Conservation (phyloP, 1,139 yeast species). For the Zygosaccharomyces pseudobailii region DNA sequence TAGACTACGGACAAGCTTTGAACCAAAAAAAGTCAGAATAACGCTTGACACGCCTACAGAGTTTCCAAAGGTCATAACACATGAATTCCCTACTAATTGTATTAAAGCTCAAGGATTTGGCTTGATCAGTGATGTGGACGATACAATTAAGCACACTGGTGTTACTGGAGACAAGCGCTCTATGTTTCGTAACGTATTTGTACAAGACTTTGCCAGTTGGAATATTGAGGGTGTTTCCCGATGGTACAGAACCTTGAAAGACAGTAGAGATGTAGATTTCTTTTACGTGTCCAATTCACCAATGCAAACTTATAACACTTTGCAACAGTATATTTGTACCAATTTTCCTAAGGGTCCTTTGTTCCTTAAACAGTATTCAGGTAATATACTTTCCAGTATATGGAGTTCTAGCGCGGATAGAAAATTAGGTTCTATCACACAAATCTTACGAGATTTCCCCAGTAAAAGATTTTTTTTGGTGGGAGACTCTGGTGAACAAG, state of each 20-base stretch:
- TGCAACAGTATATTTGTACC: conserved; percentile 52
- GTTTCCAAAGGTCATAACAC: conserved; percentile 12
- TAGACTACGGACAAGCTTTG: conserved; percentile 47
- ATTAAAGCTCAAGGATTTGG: conserved; percentile 47
- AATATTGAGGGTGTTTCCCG: conserved; percentile 65
- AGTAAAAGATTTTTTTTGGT: conserved; percentile 69
- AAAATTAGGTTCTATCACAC: conserved; percentile 59
- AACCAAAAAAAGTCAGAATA: conserved; percentile 45
- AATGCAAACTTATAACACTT: conserved; percentile 72
- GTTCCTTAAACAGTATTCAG: conserved; percentile 80
- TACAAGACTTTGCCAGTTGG: conserved; percentile 61
- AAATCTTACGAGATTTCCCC: conserved; percentile 72
- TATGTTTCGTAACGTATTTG: conserved; percentile 69
- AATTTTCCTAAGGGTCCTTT: conserved; percentile 67
- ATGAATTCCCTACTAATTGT: conserved; percentile 13
- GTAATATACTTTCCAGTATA: conserved; percentile 71
- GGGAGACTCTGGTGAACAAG: conserved; percentile 96
- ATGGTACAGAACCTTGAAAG: conserved; percentile 55
- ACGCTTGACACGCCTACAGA: conserved; percentile 25
- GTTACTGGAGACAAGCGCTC: conserved; percentile 84
- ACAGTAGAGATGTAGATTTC: conserved; percentile 48
- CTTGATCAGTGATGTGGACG: conserved; percentile 89
- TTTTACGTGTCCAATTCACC: conserved; percentile 97
- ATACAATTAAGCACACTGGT: conserved; percentile 86
- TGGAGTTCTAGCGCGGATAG: conserved; percentile 85